Evolutionary conservation across 352 stramenopile species (phyloP).

Genomic region (Phytophthora brassicae): DNA sequence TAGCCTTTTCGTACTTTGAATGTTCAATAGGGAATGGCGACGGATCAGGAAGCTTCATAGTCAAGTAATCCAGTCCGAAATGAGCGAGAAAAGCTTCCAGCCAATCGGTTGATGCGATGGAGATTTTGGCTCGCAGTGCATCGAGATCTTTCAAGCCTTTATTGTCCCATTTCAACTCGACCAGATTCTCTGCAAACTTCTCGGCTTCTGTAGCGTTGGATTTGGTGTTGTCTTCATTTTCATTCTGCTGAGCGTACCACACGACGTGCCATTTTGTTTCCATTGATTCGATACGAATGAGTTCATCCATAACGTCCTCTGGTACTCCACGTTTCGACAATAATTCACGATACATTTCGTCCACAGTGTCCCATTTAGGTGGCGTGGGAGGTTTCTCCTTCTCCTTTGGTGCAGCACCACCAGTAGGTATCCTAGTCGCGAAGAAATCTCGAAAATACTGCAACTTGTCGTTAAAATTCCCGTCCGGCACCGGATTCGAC

Average conservation of each 20-base stretch:
- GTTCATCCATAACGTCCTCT: slow-evolving; percentile 83
- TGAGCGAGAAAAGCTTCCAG: slow-evolving; percentile 70
- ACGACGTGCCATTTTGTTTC: slow-evolving; percentile 89
- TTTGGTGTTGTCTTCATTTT: slow-evolving; percentile 68
- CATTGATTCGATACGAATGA: slow-evolving; percentile 78
- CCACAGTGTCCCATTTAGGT: slow-evolving; percentile 68
- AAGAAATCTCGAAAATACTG: slow-evolving; percentile 88
- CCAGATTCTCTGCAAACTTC: slow-evolving; percentile 72
- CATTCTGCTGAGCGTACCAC: slow-evolving; percentile 83
- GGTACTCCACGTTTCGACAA: slow-evolving; percentile 78
- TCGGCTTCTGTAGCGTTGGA: slow-evolving; percentile 58
- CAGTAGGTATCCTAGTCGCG: slow-evolving; percentile 76
- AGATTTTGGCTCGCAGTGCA: slow-evolving; percentile 68
- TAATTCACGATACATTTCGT: slow-evolving; percentile 86
- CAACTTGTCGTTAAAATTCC: slow-evolving; percentile 86
- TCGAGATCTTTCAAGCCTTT: slow-evolving; percentile 76
- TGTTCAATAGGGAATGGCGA: slow-evolving; percentile 82
- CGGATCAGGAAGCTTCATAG: slow-evolving; percentile 84
- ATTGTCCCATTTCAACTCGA: slow-evolving; percentile 86
- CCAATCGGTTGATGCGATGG: slow-evolving; percentile 72
- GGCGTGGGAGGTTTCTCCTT: slow-evolving; percentile 67
- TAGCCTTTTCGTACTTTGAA: slow-evolving; percentile 79
- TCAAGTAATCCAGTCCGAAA: slow-evolving; percentile 84
- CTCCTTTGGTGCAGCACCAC: slow-evolving; percentile 60
- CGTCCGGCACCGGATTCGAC: slow-evolving; percentile 67